Base-by-base conservation (phyloP, 2,329 filamentous ascomycete genomes). In the Colletotrichum siamense region DNA sequence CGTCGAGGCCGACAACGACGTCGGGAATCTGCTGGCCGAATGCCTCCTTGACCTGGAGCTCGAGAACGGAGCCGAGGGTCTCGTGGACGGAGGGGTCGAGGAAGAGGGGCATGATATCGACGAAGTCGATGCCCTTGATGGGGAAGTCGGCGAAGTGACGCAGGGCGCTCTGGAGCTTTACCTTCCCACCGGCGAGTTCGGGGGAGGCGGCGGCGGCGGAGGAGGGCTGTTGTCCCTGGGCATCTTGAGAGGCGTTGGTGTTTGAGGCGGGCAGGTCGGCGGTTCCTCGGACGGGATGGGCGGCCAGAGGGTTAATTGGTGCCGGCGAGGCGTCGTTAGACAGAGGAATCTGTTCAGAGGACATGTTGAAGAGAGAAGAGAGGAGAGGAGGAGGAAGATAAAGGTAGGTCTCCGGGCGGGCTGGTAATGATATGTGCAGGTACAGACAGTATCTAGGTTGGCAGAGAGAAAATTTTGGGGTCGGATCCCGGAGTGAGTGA, bases 81-180 rank as follows among this genome's bases (percentile, higher is more conserved):
- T 91, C 89, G 87, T 98, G 96, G 77, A 95, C 89, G 68, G 85
- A 83, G 71, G 93, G 92, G 83, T 95, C 91, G 84, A 95, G 93
- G 89, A 99, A 99, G 83, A 99, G 94, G 77, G 97, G 97, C 86
- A 99, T 94, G 87, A 99, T 99, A 85, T 99, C 97, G 88, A 98
- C 95, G 87, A 99, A 99, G 82, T 98, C 91, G 83, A 99, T 96
- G 85, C 97, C 96, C 62, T 94, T 93, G 79, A 94, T 93, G 76
- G 96, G 96, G 88, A 98, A 99, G 89, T 99, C 95, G 82, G 93
- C 92, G 88, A 95, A 98, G 85, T 96, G 93, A 86, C 95, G 95
- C 81, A 99, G 92, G 76, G 94, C 92, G 80, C 88, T 86, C 83
- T 93, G 87, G 90, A 89, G 96, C 90, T 87, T 94, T 90, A 92